A percentile compares a stretch with the other conserved stretches of the same genome.
These are phyloP conservation scores for Polytrichum commune DNA, from an alignment of 225 moss, liverwort and hornwort species.

Conservation along the genomic window DNA sequence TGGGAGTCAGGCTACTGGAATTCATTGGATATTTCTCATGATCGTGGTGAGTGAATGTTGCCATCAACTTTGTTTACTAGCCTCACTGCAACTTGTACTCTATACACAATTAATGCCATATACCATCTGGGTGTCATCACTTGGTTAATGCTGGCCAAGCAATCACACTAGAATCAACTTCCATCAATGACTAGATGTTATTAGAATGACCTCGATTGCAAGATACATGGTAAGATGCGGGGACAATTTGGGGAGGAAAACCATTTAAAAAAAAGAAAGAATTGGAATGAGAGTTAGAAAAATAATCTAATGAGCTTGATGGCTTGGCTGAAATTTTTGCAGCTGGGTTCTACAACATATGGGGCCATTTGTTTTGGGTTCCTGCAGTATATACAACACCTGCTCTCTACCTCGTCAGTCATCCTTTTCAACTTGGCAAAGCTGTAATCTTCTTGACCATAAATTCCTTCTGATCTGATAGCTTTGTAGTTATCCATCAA, in stretches of 20 bases:
- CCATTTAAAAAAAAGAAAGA: no score
- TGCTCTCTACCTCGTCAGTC: constrained; percentile 69
- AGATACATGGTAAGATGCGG: no score
- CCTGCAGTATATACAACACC: constrained; percentile 78
- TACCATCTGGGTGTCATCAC: background rate
- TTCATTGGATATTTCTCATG: constrained; percentile 87
- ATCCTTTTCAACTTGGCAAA: constrained; percentile 58
- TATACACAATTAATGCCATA: background rate
- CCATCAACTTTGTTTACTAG: background rate
- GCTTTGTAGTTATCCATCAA: background rate
- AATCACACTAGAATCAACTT: background rate
- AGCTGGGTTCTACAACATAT: constrained; percentile 84
- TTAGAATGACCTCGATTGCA: constrained; percentile 3
- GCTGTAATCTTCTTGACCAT: constrained; percentile 38
- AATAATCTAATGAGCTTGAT: background rate
- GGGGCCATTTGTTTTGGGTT: constrained; percentile 85
- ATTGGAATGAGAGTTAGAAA: background rate
- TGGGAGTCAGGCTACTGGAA: constrained; percentile 89
- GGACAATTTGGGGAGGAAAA: no score
- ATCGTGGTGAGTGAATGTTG: constrained; percentile 50
- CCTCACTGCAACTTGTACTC: background rate
- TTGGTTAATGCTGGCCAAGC: background rate
- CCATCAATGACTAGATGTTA: background rate
- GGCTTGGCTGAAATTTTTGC: constrained; percentile 10
- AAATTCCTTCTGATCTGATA: background rate